Base-by-base conservation (phyloP, 768 basidiomycete species). In the Roridomyces roridus region DNA sequence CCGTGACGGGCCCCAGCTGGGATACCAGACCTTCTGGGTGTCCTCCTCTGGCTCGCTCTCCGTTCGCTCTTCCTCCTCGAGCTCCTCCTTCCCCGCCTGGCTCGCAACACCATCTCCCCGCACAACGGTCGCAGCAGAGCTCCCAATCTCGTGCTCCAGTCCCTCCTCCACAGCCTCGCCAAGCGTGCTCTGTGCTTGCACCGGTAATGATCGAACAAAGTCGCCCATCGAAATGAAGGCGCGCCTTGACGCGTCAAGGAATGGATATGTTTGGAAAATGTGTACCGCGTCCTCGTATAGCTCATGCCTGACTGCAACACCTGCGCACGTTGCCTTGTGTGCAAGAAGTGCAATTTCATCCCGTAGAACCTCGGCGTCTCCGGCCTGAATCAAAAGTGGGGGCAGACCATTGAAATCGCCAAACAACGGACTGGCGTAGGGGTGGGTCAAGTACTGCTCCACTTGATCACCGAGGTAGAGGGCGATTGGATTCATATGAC, bases 381-480 rank as follows among this genome's bases (percentile, higher is more conserved):
- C 96, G 2, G 87, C 88, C 69, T 96, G 94, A 37, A 98, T 89
- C 11, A 98, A 80, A 67, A 98, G 69, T 0, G 96, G 96, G 10
- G 96, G 96, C 17, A 99, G 76, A 8, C 89, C 91, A 10, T 78
- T 75, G 58, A 96, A 89, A 68, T 94, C 85, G 18, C 97, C 96
- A 64, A 99, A 99, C 15, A 99, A 77, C 0, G 94, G 96, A 56
- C 92, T 95, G 10, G 91, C 96, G 65, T 99, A 99, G 10, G 96
- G 96, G 70, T 99, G 95, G 0, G 95, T 98, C 42, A 98, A 77
- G 69, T 93, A 96, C 56, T 87, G 78, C 65, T 89, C 85, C 62
- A 89, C 82, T 35, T 84, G 76, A 60, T 87, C 89, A 15, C 96
- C 96, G 12, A 98, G 86, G 67, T 98, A 97, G 65, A 96, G 88